Base-by-base conservation (phyloP, 2,329 filamentous ascomycete species). In the Colletotrichum paranaense region DNA sequence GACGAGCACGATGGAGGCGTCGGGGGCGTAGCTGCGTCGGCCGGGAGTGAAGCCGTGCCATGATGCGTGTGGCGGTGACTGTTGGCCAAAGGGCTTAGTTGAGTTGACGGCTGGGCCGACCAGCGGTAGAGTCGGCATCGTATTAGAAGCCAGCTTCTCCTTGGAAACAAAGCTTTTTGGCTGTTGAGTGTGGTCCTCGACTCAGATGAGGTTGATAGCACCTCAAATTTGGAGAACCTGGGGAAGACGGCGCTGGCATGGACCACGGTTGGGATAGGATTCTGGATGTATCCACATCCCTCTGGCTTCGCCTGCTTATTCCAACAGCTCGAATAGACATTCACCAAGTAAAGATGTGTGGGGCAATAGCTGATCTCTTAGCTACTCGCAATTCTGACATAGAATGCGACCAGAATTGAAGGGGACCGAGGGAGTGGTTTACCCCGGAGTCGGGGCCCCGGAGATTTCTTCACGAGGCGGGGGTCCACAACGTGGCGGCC, bases 1-100 rank as follows among this genome's bases (percentile, higher is more conserved):
- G 22, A 93, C 88, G 24, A 95, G 85, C 6, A 95, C 88, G 67
- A 95, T 90, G 1, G 93, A 94, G 1, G 92, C 91, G 84, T 93
- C 88, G 35, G 68, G 26, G 24, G 53, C 53, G 26, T 56, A 56
- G 22, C 24, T 28, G 14, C 53, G 53, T 19, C 26, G 53, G 16
- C 24, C 24, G 16, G 53, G 53, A 16, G 2, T 56, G 53, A 56
- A 56, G 9, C 53, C 53, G 4, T 26, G 53, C 53, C 53, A 56
- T 56, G 24, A 16, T 22, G 22, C 24, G 9, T 56, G 53, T 74
- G 67, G 8, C 16, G 42, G 42, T 22, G 42, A 49, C 19, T 49
- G 42, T 49, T 22, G 42, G 42, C 42, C 42, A 22, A 49, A 49
- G 8, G 42, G 4, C 42, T 49, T 49, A 19, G 3, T 49, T 9